Evolutionary conservation across 805 yeast genomes (phyloP).

Genomic region (Brettanomyces bruxellensis): DNA sequence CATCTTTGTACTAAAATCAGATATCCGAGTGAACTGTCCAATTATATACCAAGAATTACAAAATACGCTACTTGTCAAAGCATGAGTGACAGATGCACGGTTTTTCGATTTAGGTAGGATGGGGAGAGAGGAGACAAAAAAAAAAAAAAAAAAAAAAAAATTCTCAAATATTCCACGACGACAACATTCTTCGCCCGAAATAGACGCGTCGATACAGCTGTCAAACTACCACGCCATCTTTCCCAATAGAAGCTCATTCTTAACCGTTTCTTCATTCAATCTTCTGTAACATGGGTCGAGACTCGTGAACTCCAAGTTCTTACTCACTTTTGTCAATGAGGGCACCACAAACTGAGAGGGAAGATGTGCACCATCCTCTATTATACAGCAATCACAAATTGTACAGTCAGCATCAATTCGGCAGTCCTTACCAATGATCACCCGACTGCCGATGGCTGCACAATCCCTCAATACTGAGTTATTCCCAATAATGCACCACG

Average conservation of each 20-base stretch:
- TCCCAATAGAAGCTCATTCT: background rate
- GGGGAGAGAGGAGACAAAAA: no score
- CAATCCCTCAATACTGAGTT: slow-evolving; percentile 18
- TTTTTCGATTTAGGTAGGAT: no score
- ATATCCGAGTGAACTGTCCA: no score
- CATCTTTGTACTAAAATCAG: slow-evolving; percentile 9
- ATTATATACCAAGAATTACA: no score
- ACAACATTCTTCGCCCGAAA: no score
- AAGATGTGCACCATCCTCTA: slow-evolving; percentile 31
- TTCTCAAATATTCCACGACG: no score
- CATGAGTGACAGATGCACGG: no score
- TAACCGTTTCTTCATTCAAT: slow-evolving; percentile 15
- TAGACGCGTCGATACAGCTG: no score
- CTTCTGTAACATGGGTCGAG: slow-evolving; percentile 22
- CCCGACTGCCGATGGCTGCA: slow-evolving; percentile 40
- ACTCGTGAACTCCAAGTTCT: background rate
- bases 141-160: background rate
- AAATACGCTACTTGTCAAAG: no score
- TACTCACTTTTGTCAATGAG: slow-evolving; percentile 36
- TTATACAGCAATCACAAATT: slow-evolving; percentile 43
- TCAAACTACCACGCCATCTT: no score
- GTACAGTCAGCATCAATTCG: slow-evolving; percentile 27
- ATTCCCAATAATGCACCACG: background rate
- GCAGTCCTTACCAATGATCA: slow-evolving; percentile 35
- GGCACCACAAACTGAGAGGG: slow-evolving; percentile 40